Conservation (phyloP, 2,329 filamentous ascomycete species). For the Exophiala viscosa region DNA sequence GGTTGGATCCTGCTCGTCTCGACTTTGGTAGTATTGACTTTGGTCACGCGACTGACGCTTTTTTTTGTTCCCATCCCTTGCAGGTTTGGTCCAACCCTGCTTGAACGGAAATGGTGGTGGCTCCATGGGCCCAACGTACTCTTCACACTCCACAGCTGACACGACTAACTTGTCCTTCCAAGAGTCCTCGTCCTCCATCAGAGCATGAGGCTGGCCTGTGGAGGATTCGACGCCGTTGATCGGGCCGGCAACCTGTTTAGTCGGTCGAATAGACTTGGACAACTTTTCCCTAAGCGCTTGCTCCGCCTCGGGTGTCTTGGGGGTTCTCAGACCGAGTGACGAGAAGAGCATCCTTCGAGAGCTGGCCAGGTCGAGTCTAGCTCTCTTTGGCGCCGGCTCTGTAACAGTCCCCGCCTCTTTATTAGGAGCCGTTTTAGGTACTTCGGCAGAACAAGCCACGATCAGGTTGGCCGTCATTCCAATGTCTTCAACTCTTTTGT, state of each 20-base stretch:
- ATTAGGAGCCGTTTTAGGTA: neutral
- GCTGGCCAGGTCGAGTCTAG: slow-evolving; percentile 56
- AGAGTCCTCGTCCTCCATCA: slow-evolving; percentile 44
- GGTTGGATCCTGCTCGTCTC: slow-evolving; percentile 36
- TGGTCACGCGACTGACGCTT: slow-evolving; percentile 18
- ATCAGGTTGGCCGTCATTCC: neutral
- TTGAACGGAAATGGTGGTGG: slow-evolving; percentile 85
- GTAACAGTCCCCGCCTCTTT: neutral
- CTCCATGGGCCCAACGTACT: slow-evolving; percentile 64
- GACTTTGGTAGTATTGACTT: slow-evolving; percentile 14
- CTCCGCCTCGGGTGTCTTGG: slow-evolving; percentile 66
- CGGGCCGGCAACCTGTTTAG: slow-evolving; percentile 1
- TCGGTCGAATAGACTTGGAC: slow-evolving; percentile 36
- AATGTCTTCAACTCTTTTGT: neutral
- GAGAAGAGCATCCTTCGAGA: slow-evolving; percentile 67
- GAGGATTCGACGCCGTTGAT: neutral
- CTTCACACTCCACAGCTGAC: slow-evolving; percentile 76
- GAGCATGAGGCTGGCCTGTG: slow-evolving; percentile 43
- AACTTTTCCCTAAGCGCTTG: slow-evolving; percentile 57
- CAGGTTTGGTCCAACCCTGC: slow-evolving; percentile 67
- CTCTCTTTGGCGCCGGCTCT: slow-evolving; percentile 31
- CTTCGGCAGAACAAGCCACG: neutral
- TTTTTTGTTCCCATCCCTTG: slow-evolving; percentile 44
- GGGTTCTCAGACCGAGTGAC: slow-evolving; percentile 65
- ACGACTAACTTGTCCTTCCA: slow-evolving; percentile 75